phyloP scores from a whole-genome alignment of 768 basidiomycete species.

The Lentinula sp. region DNA sequence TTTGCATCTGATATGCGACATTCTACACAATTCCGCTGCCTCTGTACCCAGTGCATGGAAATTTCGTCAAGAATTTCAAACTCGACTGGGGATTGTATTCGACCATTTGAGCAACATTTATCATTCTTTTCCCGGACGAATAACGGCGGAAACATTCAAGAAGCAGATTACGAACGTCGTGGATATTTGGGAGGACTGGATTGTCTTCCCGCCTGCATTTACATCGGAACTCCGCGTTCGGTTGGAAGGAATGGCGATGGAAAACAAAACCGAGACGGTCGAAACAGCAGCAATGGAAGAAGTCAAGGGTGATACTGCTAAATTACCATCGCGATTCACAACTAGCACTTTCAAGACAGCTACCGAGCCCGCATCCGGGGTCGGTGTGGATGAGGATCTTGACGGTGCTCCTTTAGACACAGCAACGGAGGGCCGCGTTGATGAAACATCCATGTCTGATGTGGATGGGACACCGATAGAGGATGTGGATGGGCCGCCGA shows the following conservation, averaged over 20 bases:
- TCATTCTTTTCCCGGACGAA: constrained; percentile 91
- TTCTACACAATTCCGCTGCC: constrained; percentile 94
- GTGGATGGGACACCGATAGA: constrained; percentile 39
- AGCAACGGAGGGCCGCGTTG: constrained; percentile 36
- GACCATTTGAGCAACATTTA: constrained; percentile 94
- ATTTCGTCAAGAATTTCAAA: constrained; percentile 92
- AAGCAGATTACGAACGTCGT: constrained; percentile 84
- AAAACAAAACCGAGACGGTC: constrained; percentile 17
- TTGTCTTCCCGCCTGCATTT: constrained; percentile 88
- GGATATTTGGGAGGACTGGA: constrained; percentile 99
- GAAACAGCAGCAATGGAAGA: constrained; percentile 10
- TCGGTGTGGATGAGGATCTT: constrained; percentile 27
- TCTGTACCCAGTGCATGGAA: constrained; percentile 96
- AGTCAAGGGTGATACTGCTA: constrained; percentile 10
- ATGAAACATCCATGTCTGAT: constrained; percentile 33
- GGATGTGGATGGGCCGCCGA: constrained; percentile 21
- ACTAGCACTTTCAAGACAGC: constrained; percentile 74
- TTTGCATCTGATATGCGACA: constrained; percentile 93
- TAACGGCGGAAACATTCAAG: constrained; percentile 95
- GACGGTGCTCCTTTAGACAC: constrained; percentile 33
- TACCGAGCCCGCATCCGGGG: constrained; percentile 27
- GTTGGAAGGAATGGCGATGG: constrained; percentile 53
- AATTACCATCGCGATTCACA: constrained; percentile 64
- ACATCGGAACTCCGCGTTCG: constrained; percentile 66
- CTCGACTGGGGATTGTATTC: constrained; percentile 87